These are phyloP conservation scores for Parsonsia alboflavescens DNA, from an alignment of 257 asterid genomes.

Conservation along the genomic window DNA sequence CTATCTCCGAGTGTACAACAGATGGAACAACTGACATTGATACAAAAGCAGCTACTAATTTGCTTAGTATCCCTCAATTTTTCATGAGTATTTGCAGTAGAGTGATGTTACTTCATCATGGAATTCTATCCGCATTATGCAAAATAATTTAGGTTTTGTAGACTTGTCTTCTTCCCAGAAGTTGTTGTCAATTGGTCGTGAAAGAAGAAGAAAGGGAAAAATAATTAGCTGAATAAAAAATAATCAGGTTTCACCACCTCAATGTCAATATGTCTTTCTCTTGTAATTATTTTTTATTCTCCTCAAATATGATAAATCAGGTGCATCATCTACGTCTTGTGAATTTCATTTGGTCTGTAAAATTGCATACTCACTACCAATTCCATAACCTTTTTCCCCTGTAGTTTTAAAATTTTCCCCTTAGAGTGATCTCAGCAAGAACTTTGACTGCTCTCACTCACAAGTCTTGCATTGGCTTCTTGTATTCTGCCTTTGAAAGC, in stretches of 20 bases:
- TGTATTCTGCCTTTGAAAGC: background rate
- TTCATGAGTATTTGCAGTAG: background rate
- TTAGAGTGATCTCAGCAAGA: background rate
- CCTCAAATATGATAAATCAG: background rate
- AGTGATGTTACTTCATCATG: background rate
- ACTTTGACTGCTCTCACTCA: background rate
- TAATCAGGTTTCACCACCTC: background rate
- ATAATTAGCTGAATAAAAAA: background rate
- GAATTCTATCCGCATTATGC: background rate
- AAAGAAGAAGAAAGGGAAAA: background rate
- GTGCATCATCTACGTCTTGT: background rate
- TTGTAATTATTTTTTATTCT: background rate
- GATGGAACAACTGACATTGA: background rate
- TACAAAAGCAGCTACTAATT: background rate
- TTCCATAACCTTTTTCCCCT: background rate
- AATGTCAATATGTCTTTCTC: background rate
- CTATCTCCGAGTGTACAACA: background rate
- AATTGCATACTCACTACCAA: background rate
- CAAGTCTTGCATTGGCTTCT: background rate
- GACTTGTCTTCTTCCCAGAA: background rate
- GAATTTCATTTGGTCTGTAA: background rate
- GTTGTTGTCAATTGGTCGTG: background rate
- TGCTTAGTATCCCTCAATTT: background rate
- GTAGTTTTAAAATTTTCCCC: background rate
- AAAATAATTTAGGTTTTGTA: background rate